These are phyloP conservation scores for Pyronema domesticum DNA, from an alignment of 495 filamentous ascomycete species.

Conservation along the genomic window DNA sequence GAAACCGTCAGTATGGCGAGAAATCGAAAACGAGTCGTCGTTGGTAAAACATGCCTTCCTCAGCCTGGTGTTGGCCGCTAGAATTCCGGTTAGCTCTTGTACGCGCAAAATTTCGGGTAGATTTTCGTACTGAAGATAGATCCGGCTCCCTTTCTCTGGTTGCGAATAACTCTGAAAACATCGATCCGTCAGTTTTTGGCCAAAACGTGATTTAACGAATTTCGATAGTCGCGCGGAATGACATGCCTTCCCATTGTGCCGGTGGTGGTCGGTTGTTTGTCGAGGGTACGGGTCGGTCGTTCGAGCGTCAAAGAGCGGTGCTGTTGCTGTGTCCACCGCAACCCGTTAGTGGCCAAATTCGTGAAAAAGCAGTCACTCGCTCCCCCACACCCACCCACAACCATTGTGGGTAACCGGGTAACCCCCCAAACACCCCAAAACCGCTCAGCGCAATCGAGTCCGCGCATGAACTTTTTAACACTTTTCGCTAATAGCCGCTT, in stretches of 20 bases:
- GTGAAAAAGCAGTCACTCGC: not conserved
- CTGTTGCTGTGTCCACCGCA: not conserved
- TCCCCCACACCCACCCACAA: not conserved
- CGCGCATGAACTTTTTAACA: too few relatives aligned
- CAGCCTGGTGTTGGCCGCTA: constrained; percentile 72
- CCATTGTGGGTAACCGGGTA: not conserved
- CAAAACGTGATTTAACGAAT: not conserved
- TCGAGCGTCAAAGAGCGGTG: not conserved
- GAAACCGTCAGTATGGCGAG: constrained; percentile 22
- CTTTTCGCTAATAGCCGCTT: too few relatives aligned
- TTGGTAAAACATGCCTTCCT: constrained; percentile 45
- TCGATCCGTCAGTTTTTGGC: constrained; percentile 10
- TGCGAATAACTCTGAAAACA: constrained; percentile 56
- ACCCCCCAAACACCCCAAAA: not conserved
- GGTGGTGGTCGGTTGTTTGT: constrained; percentile 11
- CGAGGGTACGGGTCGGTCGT: constrained; percentile 1
- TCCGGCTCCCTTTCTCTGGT: constrained; percentile 96
- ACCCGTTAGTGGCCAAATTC: not conserved
- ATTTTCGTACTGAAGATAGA: constrained; percentile 75
- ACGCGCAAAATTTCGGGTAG: not conserved
- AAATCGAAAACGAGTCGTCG: not conserved
- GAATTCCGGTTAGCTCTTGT: constrained; percentile 29
- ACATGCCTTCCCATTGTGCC: constrained; percentile 24
- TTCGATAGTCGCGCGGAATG: not conserved
- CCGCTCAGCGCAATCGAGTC: too few relatives aligned